These are phyloP conservation scores for Brasenia schreberi DNA, from an alignment of 164 flowering plant genomes.

Conservation along the genomic window DNA sequence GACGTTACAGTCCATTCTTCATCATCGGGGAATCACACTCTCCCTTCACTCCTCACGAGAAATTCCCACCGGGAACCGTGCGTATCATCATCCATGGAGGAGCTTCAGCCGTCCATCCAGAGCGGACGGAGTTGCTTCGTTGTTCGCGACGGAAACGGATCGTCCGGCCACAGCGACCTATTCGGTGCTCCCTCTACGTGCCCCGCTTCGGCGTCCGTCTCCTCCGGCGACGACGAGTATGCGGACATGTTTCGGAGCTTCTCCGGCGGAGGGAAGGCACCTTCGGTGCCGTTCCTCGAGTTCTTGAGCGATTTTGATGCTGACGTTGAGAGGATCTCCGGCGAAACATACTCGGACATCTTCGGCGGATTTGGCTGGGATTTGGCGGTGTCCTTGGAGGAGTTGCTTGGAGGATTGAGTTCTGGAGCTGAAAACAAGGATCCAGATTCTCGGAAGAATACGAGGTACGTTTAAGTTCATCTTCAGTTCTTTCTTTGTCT, in stretches of 20 bases:
- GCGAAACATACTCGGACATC: slow-evolving; percentile 39
- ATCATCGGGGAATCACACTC: too few relatives aligned
- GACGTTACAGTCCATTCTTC: too few relatives aligned
- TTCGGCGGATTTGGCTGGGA: slow-evolving; percentile 42
- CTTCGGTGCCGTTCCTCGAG: slow-evolving; percentile 56
- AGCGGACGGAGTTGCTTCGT: too few relatives aligned
- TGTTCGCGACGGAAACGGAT: slow-evolving; percentile 13
- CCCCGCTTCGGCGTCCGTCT: slow-evolving; percentile 31
- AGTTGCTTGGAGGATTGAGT: slow-evolving; percentile 13
- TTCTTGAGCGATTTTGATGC: slow-evolving; percentile 25
- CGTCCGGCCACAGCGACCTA: slow-evolving; percentile 39
- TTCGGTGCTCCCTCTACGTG: slow-evolving; percentile 61
- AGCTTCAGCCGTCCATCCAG: too few relatives aligned
- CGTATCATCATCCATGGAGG: too few relatives aligned
- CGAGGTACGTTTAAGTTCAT: slow-evolving; percentile 15
- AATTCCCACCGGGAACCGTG: too few relatives aligned
- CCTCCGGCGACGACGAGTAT: slow-evolving; percentile 58
- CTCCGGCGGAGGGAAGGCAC: slow-evolving; percentile 30
- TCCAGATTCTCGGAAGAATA: slow-evolving; percentile 11
- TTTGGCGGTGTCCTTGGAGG: slow-evolving; percentile 32
- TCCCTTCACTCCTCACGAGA: too few relatives aligned
- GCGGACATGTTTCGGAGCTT: slow-evolving; percentile 68
- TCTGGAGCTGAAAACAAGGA: slow-evolving; percentile 1
- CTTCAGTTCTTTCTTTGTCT: background rate
- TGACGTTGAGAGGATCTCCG: slow-evolving; percentile 28